Conservation (phyloP, 208 protist genomes). For the Herpetomonas muscarum region DNA sequence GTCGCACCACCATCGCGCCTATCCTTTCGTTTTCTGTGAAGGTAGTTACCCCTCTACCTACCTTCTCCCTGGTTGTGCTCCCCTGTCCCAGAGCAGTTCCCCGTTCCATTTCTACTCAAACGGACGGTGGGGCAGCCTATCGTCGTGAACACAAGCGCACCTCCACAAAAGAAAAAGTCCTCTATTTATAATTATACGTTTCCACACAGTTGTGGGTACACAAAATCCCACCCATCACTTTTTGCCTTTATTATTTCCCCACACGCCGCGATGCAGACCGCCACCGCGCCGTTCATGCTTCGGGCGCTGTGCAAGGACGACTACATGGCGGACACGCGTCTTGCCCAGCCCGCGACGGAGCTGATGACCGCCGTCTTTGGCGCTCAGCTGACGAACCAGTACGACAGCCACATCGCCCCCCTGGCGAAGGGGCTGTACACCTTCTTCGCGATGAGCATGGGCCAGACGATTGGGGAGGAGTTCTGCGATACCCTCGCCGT, state of each 20-base stretch:
- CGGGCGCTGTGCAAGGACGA: conserved; percentile 86
- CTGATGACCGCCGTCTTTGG: conserved; percentile 68
- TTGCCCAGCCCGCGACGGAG: conserved; percentile 59
- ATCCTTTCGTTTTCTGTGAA: too few species aligned
- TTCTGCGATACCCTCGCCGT: conserved; percentile 83
- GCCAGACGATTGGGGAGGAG: conserved; percentile 84
- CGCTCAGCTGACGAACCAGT: conserved; percentile 68
- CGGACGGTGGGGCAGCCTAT: too few species aligned
- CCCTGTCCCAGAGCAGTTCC: too few species aligned
- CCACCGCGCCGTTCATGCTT: conserved; percentile 78
- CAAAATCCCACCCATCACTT: background rate
- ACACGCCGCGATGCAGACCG: conserved; percentile 55
- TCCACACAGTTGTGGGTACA: background rate
- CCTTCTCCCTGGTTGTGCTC: too few species aligned
- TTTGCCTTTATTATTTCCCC: background rate
- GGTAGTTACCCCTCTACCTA: too few species aligned
- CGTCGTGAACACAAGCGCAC: too few species aligned
- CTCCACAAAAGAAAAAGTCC: too few species aligned
- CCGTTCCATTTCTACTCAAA: too few species aligned
- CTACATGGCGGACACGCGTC: conserved; percentile 50
- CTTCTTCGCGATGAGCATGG: conserved; percentile 54
- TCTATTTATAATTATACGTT: too few species aligned
- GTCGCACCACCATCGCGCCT: too few species aligned
- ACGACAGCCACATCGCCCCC: conserved; percentile 56
- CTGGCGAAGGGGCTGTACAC: conserved; percentile 63